Percentiles rank a stretch among this genome's conserved stretches.
Conservation (phyloP, 805 yeast species). For the Spathaspora hagerdaliae region DNA sequence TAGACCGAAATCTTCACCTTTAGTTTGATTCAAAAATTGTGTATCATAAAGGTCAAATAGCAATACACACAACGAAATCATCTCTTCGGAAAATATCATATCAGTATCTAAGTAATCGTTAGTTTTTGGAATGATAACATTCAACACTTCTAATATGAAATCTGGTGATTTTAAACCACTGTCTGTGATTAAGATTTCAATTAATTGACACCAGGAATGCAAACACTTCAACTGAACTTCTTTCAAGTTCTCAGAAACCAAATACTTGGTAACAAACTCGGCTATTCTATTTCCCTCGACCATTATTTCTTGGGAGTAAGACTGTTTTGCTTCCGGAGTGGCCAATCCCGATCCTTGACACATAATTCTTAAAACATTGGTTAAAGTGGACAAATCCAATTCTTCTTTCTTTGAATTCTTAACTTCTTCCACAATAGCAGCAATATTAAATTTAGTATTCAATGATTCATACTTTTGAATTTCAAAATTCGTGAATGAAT, state of each 20-base stretch:
- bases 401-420: slow-evolving; percentile 11
- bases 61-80: slow-evolving; percentile 71
- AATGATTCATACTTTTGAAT: slow-evolving; percentile 31
- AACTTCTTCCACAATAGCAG: slow-evolving; percentile 33
- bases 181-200: slow-evolving; percentile 62
- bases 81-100: slow-evolving; percentile 64
- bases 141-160: slow-evolving; percentile 74
- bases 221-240: slow-evolving; percentile 56
- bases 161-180: slow-evolving; percentile 43
- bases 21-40: slow-evolving; percentile 12
- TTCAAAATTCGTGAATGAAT: slow-evolving; percentile 43
- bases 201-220: slow-evolving; percentile 80
- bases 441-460: slow-evolving; percentile 23
- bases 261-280: slow-evolving; percentile 40
- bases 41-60: slow-evolving; percentile 59
- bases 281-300: slow-evolving; percentile 24
- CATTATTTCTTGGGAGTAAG: slow-evolving; percentile 23
- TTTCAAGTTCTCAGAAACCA: slow-evolving; percentile 46
- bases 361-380: slow-evolving; percentile 16
- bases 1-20: slow-evolving; percentile 15
- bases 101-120: slow-evolving; percentile 69
- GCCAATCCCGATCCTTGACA: slow-evolving; percentile 17
- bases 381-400: slow-evolving; percentile 39
- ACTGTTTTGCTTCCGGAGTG: slow-evolving; percentile 15
- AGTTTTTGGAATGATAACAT: slow-evolving; percentile 69